Conservation (phyloP, 225 moss, liverwort and hornwort species). For the Antitrichia curtipendula region DNA sequence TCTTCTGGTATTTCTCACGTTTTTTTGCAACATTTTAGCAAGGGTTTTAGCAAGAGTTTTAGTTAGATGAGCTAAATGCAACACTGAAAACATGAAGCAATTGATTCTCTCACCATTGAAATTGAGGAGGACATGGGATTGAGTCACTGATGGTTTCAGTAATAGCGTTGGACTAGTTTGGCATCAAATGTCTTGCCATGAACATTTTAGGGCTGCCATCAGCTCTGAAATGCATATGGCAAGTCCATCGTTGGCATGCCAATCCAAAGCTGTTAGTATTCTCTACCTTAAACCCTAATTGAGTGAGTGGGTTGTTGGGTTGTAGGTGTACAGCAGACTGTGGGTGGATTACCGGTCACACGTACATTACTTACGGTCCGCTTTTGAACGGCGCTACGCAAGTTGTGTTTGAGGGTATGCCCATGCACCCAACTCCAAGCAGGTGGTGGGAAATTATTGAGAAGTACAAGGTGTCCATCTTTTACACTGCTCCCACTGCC, state of each 20-base stretch:
- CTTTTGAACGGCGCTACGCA: slow-evolving; percentile 70
- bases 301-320: background rate
- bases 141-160: background rate
- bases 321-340: slow-evolving; percentile 89
- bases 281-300: background rate
- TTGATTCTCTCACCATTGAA: background rate
- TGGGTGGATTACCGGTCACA: slow-evolving; percentile 95
- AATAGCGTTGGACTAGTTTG: background rate
- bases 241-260: background rate
- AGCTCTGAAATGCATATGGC: background rate
- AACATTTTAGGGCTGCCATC: background rate
- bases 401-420: slow-evolving; percentile 79
- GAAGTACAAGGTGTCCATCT: slow-evolving; percentile 74
- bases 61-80: background rate
- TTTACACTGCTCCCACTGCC: slow-evolving; percentile 88
- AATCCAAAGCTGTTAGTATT: background rate
- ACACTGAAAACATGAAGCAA: background rate
- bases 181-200: background rate
- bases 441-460: slow-evolving; percentile 88
- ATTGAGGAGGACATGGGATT: background rate
- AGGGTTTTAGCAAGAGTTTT: background rate
- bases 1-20: slow-evolving; percentile 7
- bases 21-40: background rate
- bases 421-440: slow-evolving; percentile 61
- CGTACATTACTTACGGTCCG: slow-evolving; percentile 74